These are phyloP conservation scores for Alternaria sp. DNA, from an alignment of 2,329 filamentous ascomycete species.

Conservation along the genomic window DNA sequence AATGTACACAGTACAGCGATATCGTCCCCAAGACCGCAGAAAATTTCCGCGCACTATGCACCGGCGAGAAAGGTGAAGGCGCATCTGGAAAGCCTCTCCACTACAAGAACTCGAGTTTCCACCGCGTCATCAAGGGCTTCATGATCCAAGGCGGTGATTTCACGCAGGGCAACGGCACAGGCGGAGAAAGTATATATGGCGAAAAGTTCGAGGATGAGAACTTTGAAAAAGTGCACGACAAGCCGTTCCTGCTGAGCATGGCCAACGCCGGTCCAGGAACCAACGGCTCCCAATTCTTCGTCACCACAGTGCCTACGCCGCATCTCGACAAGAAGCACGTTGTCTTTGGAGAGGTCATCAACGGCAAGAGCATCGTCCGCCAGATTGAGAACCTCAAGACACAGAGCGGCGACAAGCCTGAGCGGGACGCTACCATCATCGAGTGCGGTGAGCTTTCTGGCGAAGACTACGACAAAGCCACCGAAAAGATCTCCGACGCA, in stretches of 20 bases:
- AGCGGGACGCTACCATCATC: constrained; percentile 66
- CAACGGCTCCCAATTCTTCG: constrained; percentile 98
- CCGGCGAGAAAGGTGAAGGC: constrained; percentile 88
- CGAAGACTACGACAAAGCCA: constrained; percentile 71
- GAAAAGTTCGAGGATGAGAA: constrained; percentile 98
- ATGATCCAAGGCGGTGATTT: constrained; percentile 99
- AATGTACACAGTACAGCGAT: constrained; percentile 43
- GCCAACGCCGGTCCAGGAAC: constrained; percentile 94
- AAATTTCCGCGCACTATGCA: constrained; percentile 94
- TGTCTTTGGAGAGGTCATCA: constrained; percentile 93
- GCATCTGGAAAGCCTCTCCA: constrained; percentile 84
- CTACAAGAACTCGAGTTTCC: constrained; percentile 92
- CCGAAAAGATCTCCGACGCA: constrained; percentile 75
- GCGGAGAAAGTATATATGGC: constrained; percentile 96
- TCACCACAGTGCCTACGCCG: constrained; percentile 93
- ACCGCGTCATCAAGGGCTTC: constrained; percentile 97
- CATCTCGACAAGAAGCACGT: constrained; percentile 97
- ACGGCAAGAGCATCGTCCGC: constrained; percentile 88
- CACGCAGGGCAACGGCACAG: constrained; percentile 91
- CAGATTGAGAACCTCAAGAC: constrained; percentile 87
- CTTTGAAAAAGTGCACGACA: constrained; percentile 89
- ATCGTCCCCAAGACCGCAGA: constrained; percentile 93
- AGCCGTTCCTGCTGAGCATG: constrained; percentile 95
- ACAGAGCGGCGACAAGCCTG: constrained; percentile 78
- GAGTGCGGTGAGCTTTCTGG: constrained; percentile 88